Conservation (phyloP, 495 filamentous ascomycete species). For the Neurospora sublineolata region DNA sequence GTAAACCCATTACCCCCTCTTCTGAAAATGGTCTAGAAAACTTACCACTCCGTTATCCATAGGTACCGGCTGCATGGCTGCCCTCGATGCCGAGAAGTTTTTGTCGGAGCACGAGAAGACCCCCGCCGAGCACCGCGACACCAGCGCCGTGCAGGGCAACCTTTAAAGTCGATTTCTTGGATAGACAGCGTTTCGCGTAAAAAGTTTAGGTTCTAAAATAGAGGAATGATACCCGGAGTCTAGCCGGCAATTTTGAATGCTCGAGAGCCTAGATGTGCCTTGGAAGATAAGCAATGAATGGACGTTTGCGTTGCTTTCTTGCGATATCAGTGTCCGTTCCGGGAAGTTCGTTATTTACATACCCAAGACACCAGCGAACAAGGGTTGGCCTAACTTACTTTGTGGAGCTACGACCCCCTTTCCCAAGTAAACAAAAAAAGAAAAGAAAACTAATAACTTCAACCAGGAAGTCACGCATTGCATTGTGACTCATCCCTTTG, state of each 20-base stretch:
- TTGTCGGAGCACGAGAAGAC: constrained; percentile 61
- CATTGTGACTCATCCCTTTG: not conserved
- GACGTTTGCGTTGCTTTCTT: not conserved
- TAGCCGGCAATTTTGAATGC: not conserved
- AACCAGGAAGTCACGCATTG: not conserved
- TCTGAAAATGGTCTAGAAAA: not conserved
- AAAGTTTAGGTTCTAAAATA: not conserved
- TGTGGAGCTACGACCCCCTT: not conserved
- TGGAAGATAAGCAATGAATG: not conserved
- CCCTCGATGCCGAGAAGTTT: constrained; percentile 88
- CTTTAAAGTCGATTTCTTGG: constrained; percentile 7
- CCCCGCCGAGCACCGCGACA: constrained; percentile 17
- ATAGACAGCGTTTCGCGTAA: constrained; percentile 2
- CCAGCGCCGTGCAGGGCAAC: constrained; percentile 19
- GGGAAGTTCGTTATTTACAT: not conserved
- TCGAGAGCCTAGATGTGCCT: constrained; percentile 3
- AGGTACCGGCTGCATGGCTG: constrained; percentile 92
- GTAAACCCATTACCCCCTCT: constrained; percentile 20
- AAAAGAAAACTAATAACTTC: not conserved
- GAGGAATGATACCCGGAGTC: not conserved
- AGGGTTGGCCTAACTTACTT: not conserved
- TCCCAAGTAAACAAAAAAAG: not conserved
- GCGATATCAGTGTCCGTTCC: not conserved
- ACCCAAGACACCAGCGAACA: not conserved
- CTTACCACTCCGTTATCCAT: constrained; percentile 20